Evolutionary conservation across 2,329 filamentous ascomycete species (phyloP), one percentile per base, ranked within the genome.

Genomic region (Fusarium sublunatum): DNA sequence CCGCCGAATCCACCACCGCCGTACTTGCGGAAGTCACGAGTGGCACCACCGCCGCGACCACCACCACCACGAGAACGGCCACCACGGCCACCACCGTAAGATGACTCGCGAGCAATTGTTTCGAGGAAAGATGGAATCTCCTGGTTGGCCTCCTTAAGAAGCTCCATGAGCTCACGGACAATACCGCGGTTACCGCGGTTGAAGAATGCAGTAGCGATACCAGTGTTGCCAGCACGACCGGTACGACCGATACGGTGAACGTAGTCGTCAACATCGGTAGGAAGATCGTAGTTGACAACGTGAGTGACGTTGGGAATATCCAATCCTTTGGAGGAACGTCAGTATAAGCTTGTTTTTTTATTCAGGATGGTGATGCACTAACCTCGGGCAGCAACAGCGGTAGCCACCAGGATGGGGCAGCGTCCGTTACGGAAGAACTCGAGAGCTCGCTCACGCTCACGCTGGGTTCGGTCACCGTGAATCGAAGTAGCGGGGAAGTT

Each of bases 171-270:
- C 72, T 98, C 95, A 69, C 95, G 91, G 66, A 98, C 95, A 70
- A 99, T 92, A 81, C 95, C 95, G 73, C 95, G 92, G 86, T 99
- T 99, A 75, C 94, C 94, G 76, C 95, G 94, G 87, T 99, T 99
- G 90, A 99, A 98, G 86, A 99, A 99, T 54, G 95, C 95, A 71
- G 95, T 99, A 6, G 95, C 92, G 70, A 97, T 89, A 90, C 95
- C 95, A 73, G 94, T 98, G 85, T 99, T 99, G 79, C 95, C 95
- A 68, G 95, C 95, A 92, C 95, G 95, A 76, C 95, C 95, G 67
- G 95, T 99, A 94, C 95, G 95, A 89, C 95, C 95, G 74, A 99
- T 99, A 78, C 95, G 92, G 81, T 99, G 95, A 57, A 99, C 95
- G 72, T 99, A 99, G 80, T 98, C 95, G 73, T 98, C 95, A 73